phyloP scores from a whole-genome alignment of 1,139 yeast species.

The Yamadazyma aaseri region DNA sequence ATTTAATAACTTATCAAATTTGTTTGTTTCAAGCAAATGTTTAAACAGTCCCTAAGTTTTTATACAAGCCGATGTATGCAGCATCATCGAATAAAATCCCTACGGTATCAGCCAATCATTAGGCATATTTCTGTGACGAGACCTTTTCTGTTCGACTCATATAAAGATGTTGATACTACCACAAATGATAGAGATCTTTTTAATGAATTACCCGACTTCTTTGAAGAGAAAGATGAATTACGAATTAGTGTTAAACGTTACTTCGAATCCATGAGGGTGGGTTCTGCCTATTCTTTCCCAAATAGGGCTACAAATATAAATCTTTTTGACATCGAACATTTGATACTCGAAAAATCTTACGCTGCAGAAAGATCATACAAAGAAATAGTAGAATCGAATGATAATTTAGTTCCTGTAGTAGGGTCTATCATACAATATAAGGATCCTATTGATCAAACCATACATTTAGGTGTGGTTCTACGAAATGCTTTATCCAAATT shows the following conservation, averaged over 20 bases:
- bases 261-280: slow-evolving; percentile 1
- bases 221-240: slow-evolving; percentile 4
- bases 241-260: slow-evolving; percentile 3
- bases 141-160: too few relatives aligned
- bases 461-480: slow-evolving; percentile 33
- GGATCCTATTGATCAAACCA: slow-evolving; percentile 12
- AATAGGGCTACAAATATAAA: neutral
- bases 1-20: too few relatives aligned
- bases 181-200: too few relatives aligned
- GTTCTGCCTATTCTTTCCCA: neutral
- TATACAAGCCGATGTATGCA: too few relatives aligned
- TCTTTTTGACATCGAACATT: slow-evolving; percentile 7
- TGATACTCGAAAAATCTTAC: slow-evolving; percentile 10
- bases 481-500: slow-evolving; percentile 30
- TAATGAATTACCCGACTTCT: slow-evolving; percentile 2
- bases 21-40: too few relatives aligned
- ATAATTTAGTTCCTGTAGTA: slow-evolving; percentile 19
- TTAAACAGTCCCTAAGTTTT: too few relatives aligned
- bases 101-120: too few relatives aligned
- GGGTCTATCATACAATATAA: slow-evolving; percentile 39
- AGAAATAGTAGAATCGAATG: slow-evolving; percentile 21
- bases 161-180: too few relatives aligned
- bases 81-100: too few relatives aligned
- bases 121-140: too few relatives aligned
- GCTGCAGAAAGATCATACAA: slow-evolving; percentile 13